phyloP scores from a whole-genome alignment of 75 land plant species.

The Pinus tabuliformis region DNA sequence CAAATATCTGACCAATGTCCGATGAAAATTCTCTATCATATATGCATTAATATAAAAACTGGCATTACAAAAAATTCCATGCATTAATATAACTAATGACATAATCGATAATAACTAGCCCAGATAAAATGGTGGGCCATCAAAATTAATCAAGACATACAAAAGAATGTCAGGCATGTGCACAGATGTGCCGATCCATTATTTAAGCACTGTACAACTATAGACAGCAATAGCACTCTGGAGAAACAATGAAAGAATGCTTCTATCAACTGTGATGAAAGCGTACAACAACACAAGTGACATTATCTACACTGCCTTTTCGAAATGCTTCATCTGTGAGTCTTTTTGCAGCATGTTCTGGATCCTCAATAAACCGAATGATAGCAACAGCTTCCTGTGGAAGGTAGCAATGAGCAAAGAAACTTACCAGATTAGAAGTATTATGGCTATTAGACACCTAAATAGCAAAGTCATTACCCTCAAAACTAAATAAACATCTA shows the following conservation, averaged over 20 bases:
- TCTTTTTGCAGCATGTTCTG: constrained; percentile 68
- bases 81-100: no score
- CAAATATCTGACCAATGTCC: no score
- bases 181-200: not conserved
- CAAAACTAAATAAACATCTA: not conserved
- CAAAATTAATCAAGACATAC: constrained; percentile 6
- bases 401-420: not conserved
- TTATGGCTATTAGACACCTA: not conserved
- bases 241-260: not conserved
- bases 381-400: constrained; percentile 72
- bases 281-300: constrained; percentile 73
- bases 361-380: constrained; percentile 54
- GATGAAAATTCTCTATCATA: no score
- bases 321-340: constrained; percentile 66
- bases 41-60: no score
- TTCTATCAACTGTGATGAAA: constrained; percentile 21
- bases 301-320: constrained; percentile 78
- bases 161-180: not conserved
- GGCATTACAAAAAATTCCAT: no score
- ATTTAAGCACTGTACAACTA: constrained; percentile 4
- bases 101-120: not conserved
- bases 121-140: not conserved
- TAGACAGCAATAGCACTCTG: not conserved
- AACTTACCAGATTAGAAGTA: not conserved
- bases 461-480: not conserved